phyloP scores from a whole-genome alignment of 1,284 basidiomycete species.

The Ceratobasidium sp. region DNA sequence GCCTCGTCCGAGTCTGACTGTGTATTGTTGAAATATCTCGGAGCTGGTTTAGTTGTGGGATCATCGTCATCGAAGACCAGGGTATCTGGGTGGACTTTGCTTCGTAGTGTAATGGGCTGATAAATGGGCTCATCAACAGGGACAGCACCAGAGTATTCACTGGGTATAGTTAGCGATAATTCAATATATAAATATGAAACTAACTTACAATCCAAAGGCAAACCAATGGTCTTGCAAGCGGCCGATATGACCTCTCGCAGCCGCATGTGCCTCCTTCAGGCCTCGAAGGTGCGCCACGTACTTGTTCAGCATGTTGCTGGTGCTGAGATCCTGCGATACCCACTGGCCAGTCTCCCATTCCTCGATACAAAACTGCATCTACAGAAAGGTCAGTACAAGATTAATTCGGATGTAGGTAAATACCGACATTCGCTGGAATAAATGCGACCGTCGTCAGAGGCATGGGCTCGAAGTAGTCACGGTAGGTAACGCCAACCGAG shows the following conservation, averaged over 20 bases:
- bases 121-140: too few species aligned
- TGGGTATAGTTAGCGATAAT: too few species aligned
- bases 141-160: too few species aligned
- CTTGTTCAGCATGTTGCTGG: not conserved
- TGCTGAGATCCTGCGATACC: not conserved
- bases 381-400: not conserved
- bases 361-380: slow-evolving; percentile 13
- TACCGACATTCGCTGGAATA: not conserved
- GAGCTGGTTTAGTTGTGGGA: too few species aligned
- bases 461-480: not conserved
- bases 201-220: not conserved
- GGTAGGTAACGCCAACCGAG: not conserved
- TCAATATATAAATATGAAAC: too few species aligned
- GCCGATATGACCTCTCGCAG: not conserved
- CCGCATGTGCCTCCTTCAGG: not conserved
- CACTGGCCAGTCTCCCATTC: not conserved
- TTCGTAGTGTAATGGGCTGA: too few species aligned
- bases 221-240: not conserved
- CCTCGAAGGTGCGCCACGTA: not conserved
- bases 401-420: not conserved
- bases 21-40: too few species aligned
- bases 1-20: too few species aligned
- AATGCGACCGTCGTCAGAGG: not conserved
- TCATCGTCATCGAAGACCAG: too few species aligned
- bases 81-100: too few species aligned